Evolutionary conservation across 768 basidiomycete genomes (phyloP).

Genomic region (Boletus patriciae): DNA sequence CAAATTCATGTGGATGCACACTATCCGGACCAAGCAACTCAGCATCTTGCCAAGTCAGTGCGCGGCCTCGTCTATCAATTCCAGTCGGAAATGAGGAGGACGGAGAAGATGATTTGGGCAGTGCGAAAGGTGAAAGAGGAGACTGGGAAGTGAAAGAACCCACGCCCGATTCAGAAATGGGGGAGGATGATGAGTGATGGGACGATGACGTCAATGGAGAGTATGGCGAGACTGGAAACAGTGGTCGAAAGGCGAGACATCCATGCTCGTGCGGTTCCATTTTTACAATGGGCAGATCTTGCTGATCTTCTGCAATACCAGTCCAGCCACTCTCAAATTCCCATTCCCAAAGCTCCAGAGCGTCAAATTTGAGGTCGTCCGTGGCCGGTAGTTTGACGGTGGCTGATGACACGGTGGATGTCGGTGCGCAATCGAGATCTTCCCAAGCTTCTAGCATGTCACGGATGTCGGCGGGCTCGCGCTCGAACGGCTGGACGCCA

Average conservation of each 20-base stretch:
- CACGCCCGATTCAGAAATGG: conserved; percentile 17
- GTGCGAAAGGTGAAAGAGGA: conserved; percentile 15
- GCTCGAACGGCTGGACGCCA: conserved; percentile 46
- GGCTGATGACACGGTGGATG: conserved; percentile 28
- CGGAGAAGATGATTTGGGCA: conserved; percentile 6
- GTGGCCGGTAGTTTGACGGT: conserved; percentile 32
- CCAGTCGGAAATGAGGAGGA: conserved; percentile 13
- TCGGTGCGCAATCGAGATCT: conserved; percentile 45
- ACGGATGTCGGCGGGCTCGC: conserved; percentile 61
- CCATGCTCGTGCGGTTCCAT: conserved; percentile 49
- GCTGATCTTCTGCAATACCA: conserved; percentile 13
- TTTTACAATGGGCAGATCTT: conserved; percentile 29
- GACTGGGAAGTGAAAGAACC: conserved; percentile 16
- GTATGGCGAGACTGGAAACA: conserved; percentile 16
- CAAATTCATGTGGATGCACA: conserved; percentile 43
- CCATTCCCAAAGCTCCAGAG: conserved; percentile 40
- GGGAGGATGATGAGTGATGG: conserved; percentile 17
- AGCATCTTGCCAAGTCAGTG: conserved; percentile 43
- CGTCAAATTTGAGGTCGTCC: conserved; percentile 45
- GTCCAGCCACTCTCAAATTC: conserved; percentile 34
- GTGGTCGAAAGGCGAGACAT: conserved; percentile 3
- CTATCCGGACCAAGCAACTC: conserved; percentile 48
- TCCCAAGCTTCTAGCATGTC: conserved; percentile 73
- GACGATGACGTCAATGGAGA: conserved; percentile 25
- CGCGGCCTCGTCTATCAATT: conserved; percentile 17